Evolutionary conservation across 2,329 filamentous ascomycete species (phyloP), one percentile per base, ranked within the genome.

Genomic region (Aspergillus tamarii): DNA sequence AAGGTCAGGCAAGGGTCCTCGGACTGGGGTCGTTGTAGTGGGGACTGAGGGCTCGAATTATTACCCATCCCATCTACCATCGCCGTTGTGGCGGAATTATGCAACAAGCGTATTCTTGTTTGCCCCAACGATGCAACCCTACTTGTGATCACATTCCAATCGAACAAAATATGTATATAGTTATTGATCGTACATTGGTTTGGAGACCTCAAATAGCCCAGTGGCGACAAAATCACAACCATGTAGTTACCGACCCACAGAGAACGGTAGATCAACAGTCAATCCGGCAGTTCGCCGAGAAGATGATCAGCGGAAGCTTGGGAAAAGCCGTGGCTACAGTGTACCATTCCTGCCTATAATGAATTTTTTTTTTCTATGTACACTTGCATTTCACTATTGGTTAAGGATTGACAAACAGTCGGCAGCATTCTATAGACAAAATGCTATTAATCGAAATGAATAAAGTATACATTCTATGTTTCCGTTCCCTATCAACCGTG

Each of bases 231-330:
- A 8, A n/a, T 19, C 16, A 41, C 16, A 48, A 28, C 45, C 11
- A 19, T 16, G 5, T 23, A 48, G 45, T 5, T 12, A 28, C 23
- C 6, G 45, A 48, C 45, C 45, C 45, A 48, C 45, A 28, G 23
- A 12, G 12, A 26, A 26, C 45, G 45, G 45, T 48, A 16, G 46
- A 50, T 50, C 46, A 50, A 19, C 46, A 50, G 46, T 28, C 23
- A 50, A 50, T 50, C 46, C 46, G 46, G 46, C 46, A 50, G 46
- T 50, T 50, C 46, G 46, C 26, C 46, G 46, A 30, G 46, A 26
- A 26, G 23, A 48, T 28, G 21, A 26, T 19, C 45, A 26, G 34
- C 34, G 6, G 34, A 48, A 50, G 46, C 26, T 30, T n/a, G 14
- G 26, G 46, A 50, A 41, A 36, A 9, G 12, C n/a, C n/a, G 46